phyloP scores from a whole-genome alignment of 106 monocot species.

The Allium cepa region DNA sequence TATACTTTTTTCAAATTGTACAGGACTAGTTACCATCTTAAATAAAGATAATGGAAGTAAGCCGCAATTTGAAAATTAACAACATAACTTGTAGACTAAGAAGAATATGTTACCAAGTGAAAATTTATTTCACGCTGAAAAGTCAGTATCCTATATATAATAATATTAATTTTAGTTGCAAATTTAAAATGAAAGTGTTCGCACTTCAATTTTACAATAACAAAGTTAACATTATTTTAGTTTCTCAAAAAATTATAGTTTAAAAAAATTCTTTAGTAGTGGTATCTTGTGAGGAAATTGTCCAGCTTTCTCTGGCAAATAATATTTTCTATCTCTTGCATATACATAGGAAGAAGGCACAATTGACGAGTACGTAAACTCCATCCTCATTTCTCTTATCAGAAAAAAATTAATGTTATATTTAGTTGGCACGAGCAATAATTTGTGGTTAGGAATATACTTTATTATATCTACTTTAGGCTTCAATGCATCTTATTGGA shows the following conservation, averaged over 20 bases:
- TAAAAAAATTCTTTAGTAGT: background rate
- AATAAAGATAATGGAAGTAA: background rate
- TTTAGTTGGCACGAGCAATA: constrained; percentile 84
- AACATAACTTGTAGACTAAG: too few species aligned
- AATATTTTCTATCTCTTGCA: background rate
- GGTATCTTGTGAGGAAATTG: too few species aligned
- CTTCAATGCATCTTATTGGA: constrained; percentile 34
- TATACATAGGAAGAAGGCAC: constrained; percentile 71
- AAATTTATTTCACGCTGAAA: background rate
- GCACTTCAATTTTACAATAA: background rate
- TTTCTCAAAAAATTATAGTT: background rate
- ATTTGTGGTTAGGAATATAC: constrained; percentile 53
- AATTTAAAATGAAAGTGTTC: too few species aligned
- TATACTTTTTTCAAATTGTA: too few species aligned
- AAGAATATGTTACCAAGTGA: background rate
- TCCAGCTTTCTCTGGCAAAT: background rate
- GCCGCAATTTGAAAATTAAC: too few species aligned
- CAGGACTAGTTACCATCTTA: too few species aligned
- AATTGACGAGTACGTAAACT: constrained; percentile 5
- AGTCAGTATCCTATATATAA: too few species aligned
- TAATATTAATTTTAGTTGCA: too few species aligned
- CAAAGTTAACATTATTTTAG: background rate
- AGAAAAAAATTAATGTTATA: constrained; percentile 49
- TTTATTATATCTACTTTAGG: constrained; percentile 45
- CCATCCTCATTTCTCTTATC: constrained; percentile 11